Evolutionary conservation across 257 asterid genomes (phyloP), one percentile per base, ranked within the genome.

Genomic region (Asclepias syriaca): DNA sequence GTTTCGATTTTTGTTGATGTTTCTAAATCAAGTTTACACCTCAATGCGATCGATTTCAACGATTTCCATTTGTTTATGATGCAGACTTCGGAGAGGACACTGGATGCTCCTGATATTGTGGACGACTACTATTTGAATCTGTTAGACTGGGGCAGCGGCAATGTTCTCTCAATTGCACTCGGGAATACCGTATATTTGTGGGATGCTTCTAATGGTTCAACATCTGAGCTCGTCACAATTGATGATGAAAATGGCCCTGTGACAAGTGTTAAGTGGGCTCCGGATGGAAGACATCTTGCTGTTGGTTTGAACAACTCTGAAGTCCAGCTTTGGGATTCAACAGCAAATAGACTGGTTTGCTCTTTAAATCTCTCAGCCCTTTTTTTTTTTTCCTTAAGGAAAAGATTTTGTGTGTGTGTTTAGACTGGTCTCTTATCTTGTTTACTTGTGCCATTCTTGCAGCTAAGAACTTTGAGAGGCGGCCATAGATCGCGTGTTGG

Each of bases 221-320:
- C 96, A 66, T 87, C 98, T 0, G 97, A 94, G 65, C 93, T 94
- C 40, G 86, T 91, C 75, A 91, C 89, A 0, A 43, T 91, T 1
- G 96, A 89, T 46, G 98, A 91, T 65, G 97, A 91, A 72, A 73
- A 70, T 76, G 98, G 98, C 27, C 97, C 97, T 0, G 88, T 91
- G 51, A 88, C 97, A 2, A 94, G 98, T 66, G 87, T 94, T 59
- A 91, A 84, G 79, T 94, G 97, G 96, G 98, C 97, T 73, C 98
- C 98, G 27, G 97, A 94, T 46, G 98, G 97, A 19, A 83, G 73
- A 67, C 95, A 94, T 66, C 73, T 88, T 40, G 96, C 97, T 56
- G 85, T 94, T 77, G 98, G 97, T 46, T 73, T 89, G 66, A 91
- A 91, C 80, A 91, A 85, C 78, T 91, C 96, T 1, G 95, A 89